A percentile compares a stretch with the other conserved stretches of the same genome.
Conservation (phyloP, 164 flowering plant genomes). For the Sedum album region DNA sequence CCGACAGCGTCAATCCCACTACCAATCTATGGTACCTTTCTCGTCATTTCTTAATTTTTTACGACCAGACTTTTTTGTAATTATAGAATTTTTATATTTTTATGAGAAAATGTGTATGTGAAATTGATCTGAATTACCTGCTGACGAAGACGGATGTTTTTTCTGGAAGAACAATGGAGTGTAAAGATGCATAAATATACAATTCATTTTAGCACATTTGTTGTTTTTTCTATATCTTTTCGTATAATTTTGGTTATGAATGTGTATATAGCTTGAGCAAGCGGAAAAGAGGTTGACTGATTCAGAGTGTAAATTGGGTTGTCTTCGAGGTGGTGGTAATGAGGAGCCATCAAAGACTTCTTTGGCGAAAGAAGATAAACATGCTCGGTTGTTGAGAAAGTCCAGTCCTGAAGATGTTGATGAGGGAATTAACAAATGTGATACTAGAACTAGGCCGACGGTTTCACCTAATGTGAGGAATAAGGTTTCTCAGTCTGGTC, state of each 20-base stretch:
- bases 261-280: constrained; percentile 55
- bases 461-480: neutral
- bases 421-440: neutral
- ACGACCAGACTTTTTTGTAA: too few species aligned
- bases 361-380: constrained; percentile 1
- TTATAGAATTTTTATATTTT: too few species aligned
- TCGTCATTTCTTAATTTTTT: too few species aligned
- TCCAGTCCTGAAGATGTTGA: neutral
- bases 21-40: constrained; percentile 50
- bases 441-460: neutral
- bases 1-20: constrained; percentile 44
- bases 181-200: too few species aligned
- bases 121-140: too few species aligned
- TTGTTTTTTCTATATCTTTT: neutral
- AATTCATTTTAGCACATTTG: too few species aligned
- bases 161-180: too few species aligned
- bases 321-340: constrained; percentile 31
- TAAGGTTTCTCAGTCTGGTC: neutral
- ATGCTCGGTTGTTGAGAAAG: neutral
- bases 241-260: neutral
- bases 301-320: constrained; percentile 50
- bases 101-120: too few species aligned
- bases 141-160: too few species aligned
- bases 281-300: constrained; percentile 57
- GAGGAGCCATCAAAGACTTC: constrained; percentile 19